phyloP scores from a whole-genome alignment of 768 basidiomycete species.

The Lentinula sp. region DNA sequence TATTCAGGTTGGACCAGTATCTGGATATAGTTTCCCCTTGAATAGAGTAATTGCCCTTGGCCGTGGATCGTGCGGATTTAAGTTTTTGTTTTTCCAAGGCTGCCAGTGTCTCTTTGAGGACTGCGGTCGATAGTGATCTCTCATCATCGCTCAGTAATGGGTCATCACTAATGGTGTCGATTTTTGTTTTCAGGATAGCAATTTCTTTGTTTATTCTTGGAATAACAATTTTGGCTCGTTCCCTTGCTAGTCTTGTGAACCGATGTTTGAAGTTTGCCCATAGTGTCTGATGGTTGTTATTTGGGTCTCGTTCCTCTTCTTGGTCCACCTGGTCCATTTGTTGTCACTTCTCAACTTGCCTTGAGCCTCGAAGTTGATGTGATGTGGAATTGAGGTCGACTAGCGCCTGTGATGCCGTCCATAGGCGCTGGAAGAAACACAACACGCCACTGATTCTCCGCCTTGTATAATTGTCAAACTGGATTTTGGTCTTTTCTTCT shows the following conservation, averaged over 20 bases:
- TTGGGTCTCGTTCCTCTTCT: neutral
- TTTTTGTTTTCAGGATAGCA: neutral
- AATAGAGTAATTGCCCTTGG: constrained; percentile 5
- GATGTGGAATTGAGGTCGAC: too few relatives aligned
- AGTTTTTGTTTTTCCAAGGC: neutral
- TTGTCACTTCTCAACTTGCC: too few relatives aligned
- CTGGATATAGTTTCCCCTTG: constrained; percentile 14
- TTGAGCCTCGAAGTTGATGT: too few relatives aligned
- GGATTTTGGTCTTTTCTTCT: neutral
- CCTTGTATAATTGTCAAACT: neutral
- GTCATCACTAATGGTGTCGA: neutral
- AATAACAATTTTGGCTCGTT: constrained; percentile 7
- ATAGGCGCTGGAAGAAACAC: too few relatives aligned
- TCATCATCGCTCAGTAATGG: neutral
- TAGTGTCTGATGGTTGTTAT: constrained; percentile 6
- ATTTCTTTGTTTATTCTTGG: constrained; percentile 5
- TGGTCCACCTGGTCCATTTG: neutral
- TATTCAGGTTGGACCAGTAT: constrained; percentile 14
- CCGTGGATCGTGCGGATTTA: neutral
- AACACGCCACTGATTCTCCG: neutral
- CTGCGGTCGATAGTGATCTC: neutral
- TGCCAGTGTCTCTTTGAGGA: constrained; percentile 3
- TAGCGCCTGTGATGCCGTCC: too few relatives aligned
- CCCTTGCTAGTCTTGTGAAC: constrained; percentile 3
- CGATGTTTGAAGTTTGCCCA: constrained; percentile 5